A percentile compares a stretch with the other conserved stretches of the same genome.
Conservation (phyloP, 2,329 filamentous ascomycete genomes). For the Aspergillus puulaauensis region DNA sequence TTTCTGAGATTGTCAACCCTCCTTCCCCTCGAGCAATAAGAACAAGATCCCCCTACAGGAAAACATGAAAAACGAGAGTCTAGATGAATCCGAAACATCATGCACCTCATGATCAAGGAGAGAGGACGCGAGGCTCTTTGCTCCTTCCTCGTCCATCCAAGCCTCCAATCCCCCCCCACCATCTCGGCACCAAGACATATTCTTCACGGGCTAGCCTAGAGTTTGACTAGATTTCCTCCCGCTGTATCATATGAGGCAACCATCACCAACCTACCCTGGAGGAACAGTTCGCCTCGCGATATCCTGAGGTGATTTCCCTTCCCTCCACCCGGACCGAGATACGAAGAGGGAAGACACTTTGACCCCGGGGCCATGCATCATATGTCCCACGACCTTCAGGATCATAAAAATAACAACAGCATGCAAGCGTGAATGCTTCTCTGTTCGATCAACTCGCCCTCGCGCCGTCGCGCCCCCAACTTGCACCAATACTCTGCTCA, state of each 20-base stretch:
- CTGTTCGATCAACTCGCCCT: not conserved
- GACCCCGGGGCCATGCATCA: not conserved
- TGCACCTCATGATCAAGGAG: constrained; percentile 1
- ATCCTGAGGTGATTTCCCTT: not conserved
- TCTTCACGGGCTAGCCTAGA: constrained; percentile 4
- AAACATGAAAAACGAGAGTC: not conserved
- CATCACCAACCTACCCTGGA: not conserved
- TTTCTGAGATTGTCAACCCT: not conserved
- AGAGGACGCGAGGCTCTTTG: constrained; percentile 2
- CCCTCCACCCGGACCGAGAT: not conserved
- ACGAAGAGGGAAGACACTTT: not conserved
- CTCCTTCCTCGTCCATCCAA: not conserved
- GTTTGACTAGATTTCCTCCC: not conserved
- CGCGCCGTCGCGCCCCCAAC: not conserved
- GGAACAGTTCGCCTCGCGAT: not conserved
- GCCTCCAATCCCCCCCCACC: not conserved
- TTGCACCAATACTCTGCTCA: not conserved
- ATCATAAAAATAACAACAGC: not conserved
- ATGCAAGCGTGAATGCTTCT: not conserved
- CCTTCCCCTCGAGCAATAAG: not conserved
- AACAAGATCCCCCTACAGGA: not conserved
- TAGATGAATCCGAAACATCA: not conserved
- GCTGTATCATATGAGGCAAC: constrained; percentile 7
- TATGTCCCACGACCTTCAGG: not conserved
- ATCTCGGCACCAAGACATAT: not conserved